Base-by-base conservation (phyloP, 306 rosid species). In the Quercus cerris region DNA sequence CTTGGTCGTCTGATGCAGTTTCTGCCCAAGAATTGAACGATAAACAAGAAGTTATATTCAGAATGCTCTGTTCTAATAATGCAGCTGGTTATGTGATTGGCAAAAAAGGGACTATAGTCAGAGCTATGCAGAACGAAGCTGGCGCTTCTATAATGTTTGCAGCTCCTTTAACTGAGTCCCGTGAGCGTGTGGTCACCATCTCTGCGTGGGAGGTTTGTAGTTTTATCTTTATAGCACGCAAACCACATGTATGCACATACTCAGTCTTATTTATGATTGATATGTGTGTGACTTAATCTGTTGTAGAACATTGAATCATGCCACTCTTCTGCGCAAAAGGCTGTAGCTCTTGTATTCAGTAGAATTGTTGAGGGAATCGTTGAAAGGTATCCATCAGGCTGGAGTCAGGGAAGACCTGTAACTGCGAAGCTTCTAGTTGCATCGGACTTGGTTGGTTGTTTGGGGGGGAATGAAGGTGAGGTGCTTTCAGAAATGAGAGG, bases 31-130 rank as follows among this genome's bases (percentile, higher is more conserved):
- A 74, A 67, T 20, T 81, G 44, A 79, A 80, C 14, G 86, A 81
- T 49, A 35, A 80, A 4, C 85, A 55, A 31, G 49, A 85, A 81
- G 92, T 90, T 79, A 83, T 79, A 57, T 90, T 88, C 88, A 83
- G 89, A 73, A 73, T 88, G 67, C 88, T 90, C 70, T 88, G 90
- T 81, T 85, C 94, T 62, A 86, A 85, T 74, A 83, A 61, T 70
- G 82, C 74, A 56, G 92, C 94, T 66, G 94, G 94, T 59, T 75
- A 89, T 74, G 88, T 90, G 82, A 90, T 90, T 81, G 94, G 94
- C 63, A 81, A 82, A 83, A 86, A 55, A 75, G 92, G 92, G 64
- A 46, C 84, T 58, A 85, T 86, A 41, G 85, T 90, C 58, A 86
- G 87, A 81, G 82, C 84, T 70, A 77, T 90, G 56, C 89, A 90